Conservation (phyloP, 441 rosid species). For the Gossypium trilobum region DNA sequence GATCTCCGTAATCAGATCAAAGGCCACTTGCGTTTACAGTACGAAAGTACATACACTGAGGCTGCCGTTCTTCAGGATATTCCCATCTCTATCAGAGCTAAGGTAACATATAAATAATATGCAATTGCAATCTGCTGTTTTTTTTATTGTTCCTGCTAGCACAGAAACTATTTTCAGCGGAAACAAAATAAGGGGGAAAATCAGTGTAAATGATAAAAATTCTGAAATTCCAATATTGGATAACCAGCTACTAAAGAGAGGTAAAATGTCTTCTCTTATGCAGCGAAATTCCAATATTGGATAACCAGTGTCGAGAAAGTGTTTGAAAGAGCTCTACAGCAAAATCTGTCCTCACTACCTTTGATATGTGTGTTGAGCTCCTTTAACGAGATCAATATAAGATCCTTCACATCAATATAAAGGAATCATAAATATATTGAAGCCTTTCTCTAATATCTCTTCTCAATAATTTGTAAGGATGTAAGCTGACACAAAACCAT, state of each 20-base stretch:
- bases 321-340: background rate
- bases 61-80: constrained; percentile 72
- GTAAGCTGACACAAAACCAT: background rate
- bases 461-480: background rate
- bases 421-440: background rate
- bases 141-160: background rate
- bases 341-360: background rate
- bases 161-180: background rate
- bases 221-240: background rate
- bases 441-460: background rate
- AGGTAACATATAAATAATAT: constrained; percentile 35
- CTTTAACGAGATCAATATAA: background rate
- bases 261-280: background rate
- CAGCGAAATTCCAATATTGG: background rate
- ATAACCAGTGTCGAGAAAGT: background rate
- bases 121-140: background rate
- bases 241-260: background rate
- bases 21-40: constrained; percentile 68
- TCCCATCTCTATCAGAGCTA: constrained; percentile 85
- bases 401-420: background rate
- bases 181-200: background rate
- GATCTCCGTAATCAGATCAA: constrained; percentile 72
- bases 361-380: background rate
- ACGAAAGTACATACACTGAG: constrained; percentile 80
- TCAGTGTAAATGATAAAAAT: background rate